Percentiles rank a stretch among this genome's conserved stretches.
These are phyloP conservation scores for Ophiosphaerella korrae DNA, from an alignment of 2,329 filamentous ascomycete species.

Conservation along the genomic window DNA sequence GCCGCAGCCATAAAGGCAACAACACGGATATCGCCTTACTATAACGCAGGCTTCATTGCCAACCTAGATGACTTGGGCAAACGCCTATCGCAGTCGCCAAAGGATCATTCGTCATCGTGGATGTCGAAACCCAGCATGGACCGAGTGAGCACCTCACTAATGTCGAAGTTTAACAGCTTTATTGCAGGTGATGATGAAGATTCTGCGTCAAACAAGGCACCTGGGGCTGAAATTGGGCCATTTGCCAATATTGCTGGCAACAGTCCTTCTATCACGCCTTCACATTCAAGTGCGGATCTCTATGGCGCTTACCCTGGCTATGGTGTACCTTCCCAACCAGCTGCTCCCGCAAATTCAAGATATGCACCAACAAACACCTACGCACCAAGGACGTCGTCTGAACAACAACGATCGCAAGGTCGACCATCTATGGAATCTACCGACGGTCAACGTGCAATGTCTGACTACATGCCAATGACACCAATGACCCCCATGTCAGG, in stretches of 20 bases:
- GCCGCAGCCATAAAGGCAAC: constrained; percentile 75
- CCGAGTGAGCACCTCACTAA: constrained; percentile 88
- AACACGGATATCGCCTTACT: constrained; percentile 84
- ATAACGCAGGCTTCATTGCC: constrained; percentile 74
- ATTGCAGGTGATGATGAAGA: constrained; percentile 88
- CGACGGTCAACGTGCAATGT: constrained; percentile 33
- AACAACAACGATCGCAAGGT: constrained; percentile 52
- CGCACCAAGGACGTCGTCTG: constrained; percentile 57
- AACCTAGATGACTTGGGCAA: constrained; percentile 83
- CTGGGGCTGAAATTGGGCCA: constrained; percentile 67
- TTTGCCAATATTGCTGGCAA: constrained; percentile 82
- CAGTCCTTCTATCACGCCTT: constrained; percentile 57
- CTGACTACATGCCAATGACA: constrained; percentile 39
- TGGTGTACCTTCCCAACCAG: constrained; percentile 32
- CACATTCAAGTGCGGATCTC: constrained; percentile 71
- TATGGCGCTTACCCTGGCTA: constrained; percentile 72
- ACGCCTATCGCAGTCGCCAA: constrained; percentile 82
- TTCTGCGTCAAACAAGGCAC: constrained; percentile 61
- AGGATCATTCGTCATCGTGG: constrained; percentile 82
- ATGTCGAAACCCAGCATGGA: constrained; percentile 95
- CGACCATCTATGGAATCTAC: constrained; percentile 47
- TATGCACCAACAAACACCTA: constrained; percentile 49
- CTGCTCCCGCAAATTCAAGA: constrained; percentile 41
- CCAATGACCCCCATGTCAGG: constrained; percentile 26
- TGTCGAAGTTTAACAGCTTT: constrained; percentile 94